Conservation (phyloP, 208 protist species). For the Herpetomonas tarakana region DNA sequence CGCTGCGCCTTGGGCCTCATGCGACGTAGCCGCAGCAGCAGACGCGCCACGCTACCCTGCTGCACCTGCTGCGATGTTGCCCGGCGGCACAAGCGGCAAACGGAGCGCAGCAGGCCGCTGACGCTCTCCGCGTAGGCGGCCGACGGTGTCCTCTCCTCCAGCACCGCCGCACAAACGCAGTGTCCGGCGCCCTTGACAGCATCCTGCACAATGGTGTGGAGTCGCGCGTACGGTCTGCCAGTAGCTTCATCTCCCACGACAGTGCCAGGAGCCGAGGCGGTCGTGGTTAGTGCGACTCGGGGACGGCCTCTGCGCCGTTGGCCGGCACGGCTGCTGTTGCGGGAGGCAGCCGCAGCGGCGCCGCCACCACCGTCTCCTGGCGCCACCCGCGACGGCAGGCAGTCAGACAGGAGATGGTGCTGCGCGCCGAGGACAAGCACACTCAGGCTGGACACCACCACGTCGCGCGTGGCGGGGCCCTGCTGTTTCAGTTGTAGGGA, state of each 20-base stretch:
- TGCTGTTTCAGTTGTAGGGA: neutral
- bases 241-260: too few relatives aligned
- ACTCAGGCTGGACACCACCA: neutral
- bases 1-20: neutral
- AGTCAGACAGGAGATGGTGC: neutral
- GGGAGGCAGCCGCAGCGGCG: too few relatives aligned
- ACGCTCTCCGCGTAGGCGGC: neutral
- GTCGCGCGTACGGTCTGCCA: neutral
- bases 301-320: too few relatives aligned
- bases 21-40: neutral
- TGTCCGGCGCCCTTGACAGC: slow-evolving; percentile 2
- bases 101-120: neutral
- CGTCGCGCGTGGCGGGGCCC: neutral
- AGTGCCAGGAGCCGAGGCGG: too few relatives aligned
- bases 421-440: neutral
- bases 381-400: neutral
- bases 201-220: slow-evolving; percentile 1
- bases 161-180: slow-evolving; percentile 8
- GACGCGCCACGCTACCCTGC: neutral
- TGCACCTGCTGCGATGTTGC: neutral
- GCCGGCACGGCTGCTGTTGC: too few relatives aligned
- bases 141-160: slow-evolving; percentile 7
- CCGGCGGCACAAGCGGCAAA: neutral
- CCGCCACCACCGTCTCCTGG: too few relatives aligned
- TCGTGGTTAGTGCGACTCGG: too few relatives aligned